phyloP scores from a whole-genome alignment of 805 yeast species.

The Nakazawaea holstii region DNA sequence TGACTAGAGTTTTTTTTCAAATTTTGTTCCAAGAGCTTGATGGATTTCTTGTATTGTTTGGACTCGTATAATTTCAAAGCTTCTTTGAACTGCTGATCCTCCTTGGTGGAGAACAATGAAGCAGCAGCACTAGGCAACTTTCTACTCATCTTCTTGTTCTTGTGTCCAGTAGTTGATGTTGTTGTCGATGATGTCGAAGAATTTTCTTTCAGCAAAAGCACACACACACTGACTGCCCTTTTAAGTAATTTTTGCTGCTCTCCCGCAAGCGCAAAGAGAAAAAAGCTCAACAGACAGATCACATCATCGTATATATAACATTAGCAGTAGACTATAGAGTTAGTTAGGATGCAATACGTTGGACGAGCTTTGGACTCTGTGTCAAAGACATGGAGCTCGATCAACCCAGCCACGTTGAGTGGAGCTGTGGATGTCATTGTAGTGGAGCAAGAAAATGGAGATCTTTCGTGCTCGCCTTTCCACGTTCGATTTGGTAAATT shows the following conservation, averaged over 20 bases:
- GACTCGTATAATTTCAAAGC: constrained; percentile 80
- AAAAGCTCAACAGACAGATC: too few relatives aligned
- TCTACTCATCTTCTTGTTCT: neutral
- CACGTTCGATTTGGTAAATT: constrained; percentile 95
- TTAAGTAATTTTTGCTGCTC: too few relatives aligned
- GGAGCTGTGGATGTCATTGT: constrained; percentile 98
- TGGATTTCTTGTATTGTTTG: constrained; percentile 82
- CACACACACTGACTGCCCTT: neutral
- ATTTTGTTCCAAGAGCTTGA: constrained; percentile 68
- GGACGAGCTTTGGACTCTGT: constrained; percentile 94
- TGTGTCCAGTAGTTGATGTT: neutral
- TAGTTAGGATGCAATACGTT: constrained; percentile 98
- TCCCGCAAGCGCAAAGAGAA: too few relatives aligned
- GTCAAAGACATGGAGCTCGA: constrained; percentile 94
- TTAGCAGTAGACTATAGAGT: too few relatives aligned
- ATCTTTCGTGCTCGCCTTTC: constrained; percentile 88
- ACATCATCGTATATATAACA: too few relatives aligned
- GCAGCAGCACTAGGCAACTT: constrained; percentile 3
- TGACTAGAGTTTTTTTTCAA: constrained; percentile 72
- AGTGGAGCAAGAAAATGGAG: constrained; percentile 80
- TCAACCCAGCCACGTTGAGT: constrained; percentile 91
- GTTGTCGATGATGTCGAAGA: too few relatives aligned
- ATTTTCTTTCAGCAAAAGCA: too few relatives aligned
- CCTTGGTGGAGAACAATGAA: constrained; percentile 37
- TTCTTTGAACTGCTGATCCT: constrained; percentile 69